Base-by-base conservation (phyloP, 805 yeast species). In the Suhomyces canberraensis region DNA sequence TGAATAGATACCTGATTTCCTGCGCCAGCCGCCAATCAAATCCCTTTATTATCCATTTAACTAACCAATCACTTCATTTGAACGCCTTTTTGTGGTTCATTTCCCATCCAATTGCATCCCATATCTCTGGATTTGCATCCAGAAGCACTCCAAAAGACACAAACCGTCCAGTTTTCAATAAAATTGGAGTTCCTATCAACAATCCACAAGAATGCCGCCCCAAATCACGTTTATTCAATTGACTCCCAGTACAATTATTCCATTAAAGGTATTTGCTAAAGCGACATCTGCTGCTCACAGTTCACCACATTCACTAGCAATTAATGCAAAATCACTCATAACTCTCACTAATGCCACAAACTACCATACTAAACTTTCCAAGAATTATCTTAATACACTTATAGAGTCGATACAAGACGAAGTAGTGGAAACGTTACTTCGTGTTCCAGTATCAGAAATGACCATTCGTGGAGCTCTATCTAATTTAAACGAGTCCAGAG, bases 201-300 rank as follows among this genome's bases (percentile, higher is more conserved):
- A n/a, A n/a, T n/a, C n/a, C n/a, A n/a, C n/a, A 7, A 20, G 9
- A 9, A 45, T 45, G 49, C 49, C 49, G 4, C 49, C 49, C 9
- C 49, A 45, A 22, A 45, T 45, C 11, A 38, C 45, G 35, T 37
- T 41, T 16, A 33, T 45, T 11, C 29, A 35, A 17, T 18, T 42
- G 3, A 29, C 35, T 9, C 20, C 19, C 14, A 20, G 28, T 4
- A 27, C 35, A 4, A 33, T 29, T 13, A 27, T 42, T 8, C 49
- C 49, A 22, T n/a, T 45, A 15, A 45, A 45, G 34, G 27, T 45
- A n/a, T 42, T 42, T 27, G 42, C 38, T 4, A 40, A 39, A 21
- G 22, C 41, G 8, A 18, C 18, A 4, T 16, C 29, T 6, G 29
- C 31, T 27, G 26, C 22, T 31, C 5, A 8, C 6, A 8, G 13